Base-by-base conservation (phyloP, 371 early-diverging fungal genomes). In the Mortierella sp. region DNA sequence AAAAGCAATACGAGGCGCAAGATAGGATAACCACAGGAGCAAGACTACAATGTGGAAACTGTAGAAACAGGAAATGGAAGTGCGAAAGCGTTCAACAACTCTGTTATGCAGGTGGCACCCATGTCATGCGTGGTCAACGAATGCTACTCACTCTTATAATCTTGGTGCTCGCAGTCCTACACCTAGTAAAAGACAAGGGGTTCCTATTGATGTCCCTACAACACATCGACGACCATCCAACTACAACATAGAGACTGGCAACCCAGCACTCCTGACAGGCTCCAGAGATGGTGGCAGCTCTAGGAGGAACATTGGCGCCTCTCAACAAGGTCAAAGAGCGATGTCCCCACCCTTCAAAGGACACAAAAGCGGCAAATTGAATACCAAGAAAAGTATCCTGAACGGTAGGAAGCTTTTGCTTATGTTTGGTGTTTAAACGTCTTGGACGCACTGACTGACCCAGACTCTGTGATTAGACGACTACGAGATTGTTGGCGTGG, bases 181-280 rank as follows among this genome's bases (percentile, higher is more conserved):
- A 43, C 49, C 28, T 41, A 8, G 42, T 37, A 70, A 50, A 59
- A 49, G 42, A 9, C 57, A 44, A 27, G 37, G 72, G n/a, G 46
- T 58, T 11, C 72, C 72, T 7, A 72, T 72, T 23, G 50, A 49
- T 19, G 58, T 72, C 15, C 72, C 72, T 3, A 57, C 39, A 27
- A 54, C 64, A 14, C 50, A 61, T 12, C 61, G 54, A 7, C 56
- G 62, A 43, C 31, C 23, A 26, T 66, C 57, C 34, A 50, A 32
- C 15, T 49, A 51, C 50, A 49, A 66, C 4, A 11, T 41, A 1
- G 28, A 58, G 8, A 49, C 14, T 3, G 15, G 60, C 24, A 72
- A 60, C 15, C 32, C 72, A 4, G 30, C 58, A 34, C 58, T 62
- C 14, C 43, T 58, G 41, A 64, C 72, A 4, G 72, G 72, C 11